Evolutionary conservation across 768 basidiomycete species (phyloP), one percentile per base, ranked within the genome.

Genomic region (Mycena pura): DNA sequence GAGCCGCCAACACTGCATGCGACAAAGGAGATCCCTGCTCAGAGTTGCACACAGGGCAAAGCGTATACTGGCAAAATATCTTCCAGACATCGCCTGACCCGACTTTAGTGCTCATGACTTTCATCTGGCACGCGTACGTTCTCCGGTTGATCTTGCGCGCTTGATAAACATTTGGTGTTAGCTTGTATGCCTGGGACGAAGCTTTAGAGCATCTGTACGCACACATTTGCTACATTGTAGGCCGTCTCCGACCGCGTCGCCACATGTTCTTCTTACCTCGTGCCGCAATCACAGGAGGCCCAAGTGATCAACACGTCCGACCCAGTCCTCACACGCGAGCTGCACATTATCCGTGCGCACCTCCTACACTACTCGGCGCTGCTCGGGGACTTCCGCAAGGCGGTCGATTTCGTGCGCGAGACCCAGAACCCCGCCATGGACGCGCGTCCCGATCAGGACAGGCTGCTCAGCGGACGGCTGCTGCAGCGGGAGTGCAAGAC

Each of bases 321-420:
- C 45, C 76, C 78, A 69, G 67, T 64, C n/a, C 77, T 85, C 21
- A 86, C 86, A 3, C 81, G 76, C 15, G 79, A 84, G 48, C 75
- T 88, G 39, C 85, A 89, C 61, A 74, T 84, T 62, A 77, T 89
- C 58, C 84, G 83, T 34, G 87, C 86, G 0, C 86, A 88, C 61
- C 79, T 83, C 29, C 76, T 89, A 3, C 84, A 86, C 70, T 86
- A 88, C 69, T 74, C 77, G 7, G 80, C 82, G 9, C 78, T 89
- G 15, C 76, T 88, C 5, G 76, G 81, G 15, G 84, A 87, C 59
- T 86, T 87, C 63, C 69, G 68, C 7, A 84, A 86, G 65, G 77
- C 84, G 3, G 80, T 88, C 34, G 17, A 63, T 1, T 89, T 89
- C 59, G 73, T 88, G 17, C 64, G 67, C 27, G 74, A 80, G 5